These are phyloP conservation scores for Astrothelium subdiscretum DNA, from an alignment of 495 filamentous ascomycete genomes.

Conservation along the genomic window DNA sequence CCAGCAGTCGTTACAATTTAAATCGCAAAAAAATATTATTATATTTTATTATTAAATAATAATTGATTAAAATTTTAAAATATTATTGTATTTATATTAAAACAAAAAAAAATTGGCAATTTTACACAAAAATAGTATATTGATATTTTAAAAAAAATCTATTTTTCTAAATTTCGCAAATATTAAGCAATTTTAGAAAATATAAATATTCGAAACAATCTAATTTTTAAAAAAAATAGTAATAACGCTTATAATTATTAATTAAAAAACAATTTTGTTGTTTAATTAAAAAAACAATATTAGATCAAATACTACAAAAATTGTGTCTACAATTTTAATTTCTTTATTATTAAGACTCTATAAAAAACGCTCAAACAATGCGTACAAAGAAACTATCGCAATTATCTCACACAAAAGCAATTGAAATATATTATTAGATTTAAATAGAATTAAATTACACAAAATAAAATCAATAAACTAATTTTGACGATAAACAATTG, in stretches of 20 bases:
- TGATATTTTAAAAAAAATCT: background rate
- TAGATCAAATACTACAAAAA: background rate
- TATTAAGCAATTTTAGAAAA: background rate
- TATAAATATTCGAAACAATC: background rate
- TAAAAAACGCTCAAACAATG: background rate
- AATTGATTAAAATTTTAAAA: slow-evolving; percentile 3
- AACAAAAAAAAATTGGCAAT: slow-evolving; percentile 1
- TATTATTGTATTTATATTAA: background rate
- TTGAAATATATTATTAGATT: background rate
- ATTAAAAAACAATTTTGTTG: background rate
- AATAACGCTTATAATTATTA: background rate
- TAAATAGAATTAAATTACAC: background rate
- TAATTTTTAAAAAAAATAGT: background rate
- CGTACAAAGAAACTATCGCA: background rate
- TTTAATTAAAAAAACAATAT: background rate
- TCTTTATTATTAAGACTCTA: slow-evolving; percentile 2
- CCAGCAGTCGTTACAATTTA: too few relatives aligned
- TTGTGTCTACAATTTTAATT: background rate
- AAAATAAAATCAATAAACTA: slow-evolving; percentile 1
- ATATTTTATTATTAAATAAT: slow-evolving; percentile 1
- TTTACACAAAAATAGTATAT: background rate
- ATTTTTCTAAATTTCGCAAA: background rate
- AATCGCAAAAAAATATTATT: background rate
- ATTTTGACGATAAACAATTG: background rate
- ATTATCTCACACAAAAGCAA: background rate